Evolutionary conservation across 768 basidiomycete genomes (phyloP).

Genomic region (Clavaria fumosa): DNA sequence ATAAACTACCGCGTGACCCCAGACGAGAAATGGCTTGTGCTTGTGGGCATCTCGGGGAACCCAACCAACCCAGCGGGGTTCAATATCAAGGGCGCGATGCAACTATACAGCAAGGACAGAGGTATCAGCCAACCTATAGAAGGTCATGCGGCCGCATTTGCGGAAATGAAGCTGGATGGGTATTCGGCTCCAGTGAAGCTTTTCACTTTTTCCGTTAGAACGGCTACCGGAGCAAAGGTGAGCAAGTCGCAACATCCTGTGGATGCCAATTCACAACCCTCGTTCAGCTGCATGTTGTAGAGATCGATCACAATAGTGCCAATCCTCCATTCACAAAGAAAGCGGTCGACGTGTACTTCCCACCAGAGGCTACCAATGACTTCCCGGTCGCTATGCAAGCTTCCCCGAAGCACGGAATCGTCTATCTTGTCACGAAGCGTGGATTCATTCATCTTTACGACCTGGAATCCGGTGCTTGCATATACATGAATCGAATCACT

Average conservation of each 20-base stretch:
- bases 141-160: conserved; percentile 94
- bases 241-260: conserved; percentile 12
- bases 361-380: conserved; percentile 93
- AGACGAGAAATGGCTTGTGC: conserved; percentile 95
- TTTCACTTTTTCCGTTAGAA: conserved; percentile 90
- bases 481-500: conserved; percentile 99
- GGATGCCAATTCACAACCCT: conserved; percentile 4
- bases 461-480: conserved; percentile 89
- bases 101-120: conserved; percentile 85
- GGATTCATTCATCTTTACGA: conserved; percentile 99
- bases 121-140: conserved; percentile 96
- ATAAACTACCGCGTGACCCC: conserved; percentile 92
- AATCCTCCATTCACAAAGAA: conserved; percentile 94
- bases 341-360: conserved; percentile 98
- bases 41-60: conserved; percentile 90
- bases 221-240: conserved; percentile 96
- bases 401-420: conserved; percentile 89
- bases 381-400: conserved; percentile 99
- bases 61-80: conserved; percentile 87
- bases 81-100: conserved; percentile 98
- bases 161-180: conserved; percentile 82
- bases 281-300: conserved; percentile 84
- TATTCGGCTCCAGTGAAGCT: conserved; percentile 75
- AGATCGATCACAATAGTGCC: conserved; percentile 90
- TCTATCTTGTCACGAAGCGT: conserved; percentile 96